These are phyloP conservation scores for Dactylis glomerata DNA, from an alignment of 176 grass and related monocot species.

Conservation along the genomic window DNA sequence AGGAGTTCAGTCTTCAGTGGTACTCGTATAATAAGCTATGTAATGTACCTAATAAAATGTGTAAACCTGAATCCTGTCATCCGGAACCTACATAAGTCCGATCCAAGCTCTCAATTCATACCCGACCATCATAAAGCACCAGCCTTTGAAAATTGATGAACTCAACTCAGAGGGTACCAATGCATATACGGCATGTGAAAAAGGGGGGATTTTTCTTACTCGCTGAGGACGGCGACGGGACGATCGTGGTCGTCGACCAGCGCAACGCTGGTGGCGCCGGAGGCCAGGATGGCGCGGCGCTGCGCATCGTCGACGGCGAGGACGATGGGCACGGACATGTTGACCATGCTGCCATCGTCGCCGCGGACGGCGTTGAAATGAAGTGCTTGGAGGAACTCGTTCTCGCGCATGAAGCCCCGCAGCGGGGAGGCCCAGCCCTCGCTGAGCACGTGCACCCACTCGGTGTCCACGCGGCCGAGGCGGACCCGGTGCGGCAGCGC, in stretches of 20 bases:
- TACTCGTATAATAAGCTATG: not conserved
- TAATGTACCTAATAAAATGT: not conserved
- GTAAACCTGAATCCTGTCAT: not conserved
- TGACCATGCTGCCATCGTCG: constrained; percentile 59
- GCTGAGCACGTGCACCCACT: constrained; percentile 96
- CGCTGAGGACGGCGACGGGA: constrained; percentile 63
- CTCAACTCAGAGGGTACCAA: not conserved
- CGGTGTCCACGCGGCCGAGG: constrained; percentile 57
- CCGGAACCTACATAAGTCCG: not conserved
- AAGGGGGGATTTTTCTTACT: constrained; percentile 41
- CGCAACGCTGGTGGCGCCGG: constrained; percentile 50
- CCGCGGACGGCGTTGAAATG: constrained; percentile 94
- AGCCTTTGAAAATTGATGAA: not conserved
- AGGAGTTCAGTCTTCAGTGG: not conserved
- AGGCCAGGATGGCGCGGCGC: constrained; percentile 60
- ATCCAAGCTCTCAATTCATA: not conserved
- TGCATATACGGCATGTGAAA: not conserved
- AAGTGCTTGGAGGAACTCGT: constrained; percentile 99
- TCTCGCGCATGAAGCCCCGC: constrained; percentile 93
- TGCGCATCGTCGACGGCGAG: constrained; percentile 74
- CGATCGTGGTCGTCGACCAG: constrained; percentile 63
- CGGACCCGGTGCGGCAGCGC: constrained; percentile 50
- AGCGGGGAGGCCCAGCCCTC: constrained; percentile 98
- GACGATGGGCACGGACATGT: constrained; percentile 99
- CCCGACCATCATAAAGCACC: not conserved